Evolutionary conservation across 2,329 filamentous ascomycete species (phyloP), one percentile per base, ranked within the genome.

Genomic region (Trichoderma sp.): DNA sequence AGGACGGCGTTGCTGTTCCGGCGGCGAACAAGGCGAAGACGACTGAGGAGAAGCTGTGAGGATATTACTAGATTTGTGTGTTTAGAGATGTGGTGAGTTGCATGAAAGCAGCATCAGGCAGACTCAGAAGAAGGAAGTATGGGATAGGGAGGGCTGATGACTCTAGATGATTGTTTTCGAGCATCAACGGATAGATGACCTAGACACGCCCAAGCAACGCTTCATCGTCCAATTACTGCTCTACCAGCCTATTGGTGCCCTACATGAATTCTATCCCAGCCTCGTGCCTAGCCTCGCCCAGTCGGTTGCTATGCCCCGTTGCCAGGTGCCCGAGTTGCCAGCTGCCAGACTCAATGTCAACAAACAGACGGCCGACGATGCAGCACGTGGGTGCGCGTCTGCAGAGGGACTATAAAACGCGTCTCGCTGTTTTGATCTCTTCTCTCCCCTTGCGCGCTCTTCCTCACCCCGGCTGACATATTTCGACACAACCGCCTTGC

Each of bases 1-100:
- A 86, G 68, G 83, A 86, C 67, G 83, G 83, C 3, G 77, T 84
- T 10, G 67, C 79, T 26, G 63, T 74, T 39, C 77, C 76, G 6
- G 44, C 39, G 7, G 63, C 67, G 43, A 71, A 69, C 66, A 68
- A 45, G 21, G 17, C 67, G 68, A 70, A 66, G 59, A 68, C 65
- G 30, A 67, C 67, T 47, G 68, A 60, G 12, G 24, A 64, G 19
- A 76, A 72, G 67, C 52, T 77, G 19, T 76, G 52, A 72, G 26
- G 43, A n/a, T n/a, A n/a, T n/a, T n/a, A n/a, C n/a, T n/a, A n/a
- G n/a, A n/a, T n/a, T n/a, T n/a, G n/a, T n/a, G n/a, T n/a, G n/a
- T n/a, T n/a, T n/a, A n/a, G n/a, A n/a, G n/a, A n/a, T n/a, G 12
- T 39, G 10, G 21, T 43, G 15, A 55, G 39, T 17, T 9, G 19